Evolutionary conservation across 768 basidiomycete species (phyloP).

Genomic region (Ramaria rubella): DNA sequence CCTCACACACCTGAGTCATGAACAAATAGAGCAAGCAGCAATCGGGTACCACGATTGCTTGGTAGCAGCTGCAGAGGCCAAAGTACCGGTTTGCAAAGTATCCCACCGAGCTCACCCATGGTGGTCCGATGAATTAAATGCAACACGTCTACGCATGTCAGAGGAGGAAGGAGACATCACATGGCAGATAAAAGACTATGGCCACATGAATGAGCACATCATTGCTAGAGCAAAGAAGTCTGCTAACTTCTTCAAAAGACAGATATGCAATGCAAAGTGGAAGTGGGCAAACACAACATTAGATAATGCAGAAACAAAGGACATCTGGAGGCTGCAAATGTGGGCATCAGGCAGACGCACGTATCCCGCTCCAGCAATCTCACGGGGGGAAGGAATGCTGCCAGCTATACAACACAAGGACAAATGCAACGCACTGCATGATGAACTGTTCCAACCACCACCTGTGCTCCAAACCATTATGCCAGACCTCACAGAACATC

Average conservation of each 20-base stretch:
- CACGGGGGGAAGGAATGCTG: not conserved
- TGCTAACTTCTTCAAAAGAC: not conserved
- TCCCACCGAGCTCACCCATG: conserved; percentile 23
- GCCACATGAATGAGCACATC: not conserved
- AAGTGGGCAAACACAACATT: not conserved
- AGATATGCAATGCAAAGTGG: not conserved
- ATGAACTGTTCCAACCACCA: conserved; percentile 10
- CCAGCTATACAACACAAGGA: not conserved
- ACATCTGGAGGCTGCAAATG: not conserved
- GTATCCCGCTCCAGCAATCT: conserved; percentile 5
- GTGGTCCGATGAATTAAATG: conserved; percentile 28
- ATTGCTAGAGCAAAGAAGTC: not conserved
- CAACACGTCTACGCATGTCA: conserved; percentile 13
- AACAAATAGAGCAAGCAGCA: not conserved
- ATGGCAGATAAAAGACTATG: not conserved
- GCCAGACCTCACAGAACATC: not conserved
- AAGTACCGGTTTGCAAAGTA: conserved; percentile 17
- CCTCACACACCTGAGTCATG: not conserved
- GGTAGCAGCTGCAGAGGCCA: conserved; percentile 10
- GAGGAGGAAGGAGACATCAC: conserved; percentile 5
- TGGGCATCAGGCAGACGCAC: conserved; percentile 5
- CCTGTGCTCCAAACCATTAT: conserved; percentile 17
- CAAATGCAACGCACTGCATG: conserved; percentile 18
- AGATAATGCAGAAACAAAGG: not conserved
- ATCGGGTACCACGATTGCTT: not conserved